Evolutionary conservation across 352 stramenopile genomes (phyloP), one percentile per base, ranked within the genome.

Genomic region (Globisporangium lucens): DNA sequence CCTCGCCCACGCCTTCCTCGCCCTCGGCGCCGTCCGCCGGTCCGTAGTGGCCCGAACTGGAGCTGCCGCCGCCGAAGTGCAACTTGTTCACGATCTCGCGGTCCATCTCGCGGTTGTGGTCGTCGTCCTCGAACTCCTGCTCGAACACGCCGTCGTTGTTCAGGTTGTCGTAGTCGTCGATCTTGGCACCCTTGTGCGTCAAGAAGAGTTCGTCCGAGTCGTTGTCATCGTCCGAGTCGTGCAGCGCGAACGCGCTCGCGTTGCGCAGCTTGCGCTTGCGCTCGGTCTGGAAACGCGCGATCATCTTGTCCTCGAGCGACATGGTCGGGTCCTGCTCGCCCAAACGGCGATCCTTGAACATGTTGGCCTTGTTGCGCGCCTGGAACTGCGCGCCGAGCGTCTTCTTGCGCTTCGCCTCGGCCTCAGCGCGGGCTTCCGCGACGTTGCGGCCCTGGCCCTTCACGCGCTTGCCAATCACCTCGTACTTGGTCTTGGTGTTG

Each of bases 291-390:
- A 97, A 97, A 55, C 90, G 87, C 29, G 85, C 78, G 72, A 97
- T 94, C 89, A 97, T 97, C 71, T 97, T 97, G 77, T 97, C 90
- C 65, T 97, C 90, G n/a, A 96, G 74, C 63, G 90, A 96, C 73
- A 97, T 79, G 12, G 73, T 83, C 24, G 87, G 74, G 66, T 94
- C 85, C 67, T 95, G 83, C 59, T 96, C 90, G 33, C 90, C 90
- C 15, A 97, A 73, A 4, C 90, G 89, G 24, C 82, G 80, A 72
- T 98, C 92, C 41, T 87, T 77, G 72, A 97, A 97, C 63, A 84
- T 79, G 70, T 97, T 98, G 41, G 85, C 92, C 72, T 95, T 96
- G 75, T 96, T 89, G 49, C 85, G 91, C 27, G 72, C 61, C 30
- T 88, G 71, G 74, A 88, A 97, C 74, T 98, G 89, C 49, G 74